Evolutionary conservation across 768 basidiomycete species (phyloP).

Genomic region (Boletus vermiculosoides): DNA sequence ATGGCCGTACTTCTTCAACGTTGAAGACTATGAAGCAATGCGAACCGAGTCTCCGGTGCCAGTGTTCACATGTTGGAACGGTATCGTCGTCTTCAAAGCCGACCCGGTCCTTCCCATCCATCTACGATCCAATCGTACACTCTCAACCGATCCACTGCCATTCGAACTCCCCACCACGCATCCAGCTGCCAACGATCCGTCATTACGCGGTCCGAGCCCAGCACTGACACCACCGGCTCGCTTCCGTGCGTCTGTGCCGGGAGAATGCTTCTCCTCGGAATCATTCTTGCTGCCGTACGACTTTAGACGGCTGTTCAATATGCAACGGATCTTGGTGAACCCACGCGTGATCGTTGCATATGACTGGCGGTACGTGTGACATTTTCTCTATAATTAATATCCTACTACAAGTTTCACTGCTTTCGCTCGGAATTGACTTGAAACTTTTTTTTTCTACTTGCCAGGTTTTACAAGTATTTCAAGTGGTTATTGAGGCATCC

Average conservation of each 20-base stretch:
- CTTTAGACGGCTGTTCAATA: slow-evolving; percentile 37
- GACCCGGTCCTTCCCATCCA: slow-evolving; percentile 42
- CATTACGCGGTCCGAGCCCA: slow-evolving; percentile 14
- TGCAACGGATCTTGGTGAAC: slow-evolving; percentile 39
- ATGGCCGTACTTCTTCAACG: slow-evolving; percentile 45
- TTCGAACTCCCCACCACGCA: slow-evolving; percentile 12
- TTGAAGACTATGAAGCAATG: slow-evolving; percentile 35
- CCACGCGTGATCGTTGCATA: slow-evolving; percentile 41
- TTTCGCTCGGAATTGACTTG: not conserved
- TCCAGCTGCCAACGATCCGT: slow-evolving; percentile 9
- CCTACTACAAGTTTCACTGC: not conserved
- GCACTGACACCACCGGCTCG: slow-evolving; percentile 18
- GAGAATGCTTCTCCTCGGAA: slow-evolving; percentile 33
- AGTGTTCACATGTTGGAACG: slow-evolving; percentile 48
- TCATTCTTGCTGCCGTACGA: slow-evolving; percentile 44
- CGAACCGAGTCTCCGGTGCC: slow-evolving; percentile 40
- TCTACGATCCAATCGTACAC: slow-evolving; percentile 37
- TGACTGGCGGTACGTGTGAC: slow-evolving; percentile 30
- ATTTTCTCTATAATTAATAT: not conserved
- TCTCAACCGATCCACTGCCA: slow-evolving; percentile 34
- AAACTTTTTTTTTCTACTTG: slow-evolving; percentile 5
- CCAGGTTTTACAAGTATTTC: slow-evolving; percentile 33
- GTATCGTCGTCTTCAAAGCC: slow-evolving; percentile 39
- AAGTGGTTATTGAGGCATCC: slow-evolving; percentile 40
- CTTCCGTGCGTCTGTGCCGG: slow-evolving; percentile 17